A percentile compares a stretch with the other conserved stretches of the same genome.
Evolutionary conservation across 306 rosid species (phyloP).

Genomic region (Heteromeles arbutifolia): DNA sequence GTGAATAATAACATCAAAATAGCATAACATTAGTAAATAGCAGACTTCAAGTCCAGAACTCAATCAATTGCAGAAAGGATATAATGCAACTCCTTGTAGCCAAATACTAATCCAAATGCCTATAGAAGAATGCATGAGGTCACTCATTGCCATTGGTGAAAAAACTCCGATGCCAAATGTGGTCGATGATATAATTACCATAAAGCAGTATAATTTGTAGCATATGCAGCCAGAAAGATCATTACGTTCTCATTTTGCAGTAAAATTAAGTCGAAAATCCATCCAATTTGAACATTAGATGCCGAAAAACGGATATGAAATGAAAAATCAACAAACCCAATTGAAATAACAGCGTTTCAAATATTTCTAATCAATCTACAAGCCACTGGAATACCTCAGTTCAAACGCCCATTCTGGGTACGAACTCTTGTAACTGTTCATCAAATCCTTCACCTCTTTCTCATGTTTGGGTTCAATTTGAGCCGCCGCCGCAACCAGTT

Average conservation of each 20-base stretch:
- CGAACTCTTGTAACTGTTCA: constrained; percentile 44
- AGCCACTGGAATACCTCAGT: constrained; percentile 36
- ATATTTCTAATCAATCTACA: neutral
- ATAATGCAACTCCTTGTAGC: neutral
- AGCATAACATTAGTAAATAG: neutral
- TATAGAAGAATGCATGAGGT: neutral
- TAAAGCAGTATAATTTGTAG: neutral
- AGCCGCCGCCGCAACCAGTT: constrained; percentile 56
- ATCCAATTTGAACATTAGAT: neutral
- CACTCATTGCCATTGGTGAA: neutral
- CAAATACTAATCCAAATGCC: neutral
- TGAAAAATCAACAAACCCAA: neutral
- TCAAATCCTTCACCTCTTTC: constrained; percentile 41
- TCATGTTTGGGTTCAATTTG: constrained; percentile 68
- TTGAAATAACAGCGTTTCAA: neutral
- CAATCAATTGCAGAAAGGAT: neutral
- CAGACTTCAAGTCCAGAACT: neutral
- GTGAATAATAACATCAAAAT: neutral
- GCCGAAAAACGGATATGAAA: neutral
- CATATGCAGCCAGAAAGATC: neutral
- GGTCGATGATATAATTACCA: neutral
- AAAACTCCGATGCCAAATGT: neutral
- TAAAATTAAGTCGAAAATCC: neutral
- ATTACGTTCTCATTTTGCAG: neutral
- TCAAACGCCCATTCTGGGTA: constrained; percentile 60